Evolutionary conservation across 1,284 basidiomycete genomes (phyloP).

Genomic region (Ganoderma resinaceum): DNA sequence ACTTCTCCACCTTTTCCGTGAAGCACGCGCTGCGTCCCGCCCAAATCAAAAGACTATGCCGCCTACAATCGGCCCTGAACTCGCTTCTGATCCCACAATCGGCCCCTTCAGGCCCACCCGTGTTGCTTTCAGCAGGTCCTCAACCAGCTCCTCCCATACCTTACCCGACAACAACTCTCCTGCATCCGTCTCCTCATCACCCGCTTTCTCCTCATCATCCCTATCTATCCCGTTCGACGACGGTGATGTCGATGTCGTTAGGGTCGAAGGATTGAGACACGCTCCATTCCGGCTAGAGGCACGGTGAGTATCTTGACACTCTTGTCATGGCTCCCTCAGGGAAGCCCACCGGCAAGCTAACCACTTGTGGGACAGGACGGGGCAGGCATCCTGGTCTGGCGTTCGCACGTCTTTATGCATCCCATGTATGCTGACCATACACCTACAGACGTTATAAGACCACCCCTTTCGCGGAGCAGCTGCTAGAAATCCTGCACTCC

Average conservation of each 20-base stretch:
- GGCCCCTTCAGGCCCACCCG: conserved; percentile 25
- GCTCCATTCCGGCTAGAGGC: conserved; percentile 68
- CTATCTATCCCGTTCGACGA: conserved; percentile 52
- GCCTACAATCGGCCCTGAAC: conserved; percentile 39
- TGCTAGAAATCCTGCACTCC: conserved; percentile 61
- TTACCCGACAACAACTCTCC: conserved; percentile 25
- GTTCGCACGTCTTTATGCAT: conserved; percentile 22
- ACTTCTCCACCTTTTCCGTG: conserved; percentile 33
- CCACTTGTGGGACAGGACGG: conserved; percentile 34
- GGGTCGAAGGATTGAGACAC: conserved; percentile 72
- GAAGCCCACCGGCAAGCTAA: conserved; percentile 34
- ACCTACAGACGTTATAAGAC: conserved; percentile 71
- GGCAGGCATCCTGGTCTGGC: conserved; percentile 34
- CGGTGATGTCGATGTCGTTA: conserved; percentile 51
- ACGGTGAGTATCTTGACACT: conserved; percentile 59
- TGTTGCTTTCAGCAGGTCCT: conserved; percentile 31
- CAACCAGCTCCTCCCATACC: conserved; percentile 36
- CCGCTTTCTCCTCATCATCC: conserved; percentile 46
- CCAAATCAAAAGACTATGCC: conserved; percentile 32
- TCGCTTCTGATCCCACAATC: conserved; percentile 29
- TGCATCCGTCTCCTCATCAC: conserved; percentile 29
- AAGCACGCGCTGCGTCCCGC: conserved; percentile 30
- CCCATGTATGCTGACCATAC: conserved; percentile 23
- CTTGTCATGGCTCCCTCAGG: conserved; percentile 29
- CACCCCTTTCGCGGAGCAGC: conserved; percentile 58